These are phyloP conservation scores for Tetrapyrgos nigripes DNA, from an alignment of 1,284 basidiomycete genomes.

Conservation along the genomic window DNA sequence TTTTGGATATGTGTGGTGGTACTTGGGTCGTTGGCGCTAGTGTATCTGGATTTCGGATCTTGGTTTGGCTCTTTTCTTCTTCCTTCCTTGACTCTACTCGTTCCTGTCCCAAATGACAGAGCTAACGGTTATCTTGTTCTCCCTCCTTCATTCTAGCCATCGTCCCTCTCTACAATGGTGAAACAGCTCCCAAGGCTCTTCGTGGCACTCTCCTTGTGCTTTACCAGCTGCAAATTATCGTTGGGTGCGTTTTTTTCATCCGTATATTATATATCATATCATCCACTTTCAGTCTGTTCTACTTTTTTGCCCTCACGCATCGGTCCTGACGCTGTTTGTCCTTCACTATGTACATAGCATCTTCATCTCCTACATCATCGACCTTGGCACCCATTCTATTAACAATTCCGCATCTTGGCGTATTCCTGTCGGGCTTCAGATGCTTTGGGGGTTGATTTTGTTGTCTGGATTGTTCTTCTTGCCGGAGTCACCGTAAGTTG, in stretches of 20 bases:
- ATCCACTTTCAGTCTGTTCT: too few species aligned
- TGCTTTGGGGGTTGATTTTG: conserved; percentile 71
- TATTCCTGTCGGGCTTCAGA: conserved; percentile 70
- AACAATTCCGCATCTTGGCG: conserved; percentile 72
- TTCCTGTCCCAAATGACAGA: conserved; percentile 37
- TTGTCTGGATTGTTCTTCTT: conserved; percentile 77
- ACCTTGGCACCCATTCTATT: conserved; percentile 71
- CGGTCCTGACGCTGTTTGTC: neutral
- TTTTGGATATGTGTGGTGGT: too few species aligned
- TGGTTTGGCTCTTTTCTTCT: too few species aligned
- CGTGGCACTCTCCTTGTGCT: conserved; percentile 77
- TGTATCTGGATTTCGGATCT: too few species aligned
- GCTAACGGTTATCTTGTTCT: conserved; percentile 40
- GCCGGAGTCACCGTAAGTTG: conserved; percentile 78
- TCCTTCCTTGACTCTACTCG: too few species aligned
- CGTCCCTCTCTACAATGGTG: conserved; percentile 70
- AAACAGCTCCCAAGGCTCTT: conserved; percentile 78
- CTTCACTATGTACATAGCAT: conserved; percentile 46
- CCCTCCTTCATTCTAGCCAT: neutral
- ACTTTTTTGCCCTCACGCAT: too few species aligned
- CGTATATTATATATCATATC: neutral
- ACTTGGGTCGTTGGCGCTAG: too few species aligned
- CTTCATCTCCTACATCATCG: conserved; percentile 77
- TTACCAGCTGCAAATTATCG: conserved; percentile 80
- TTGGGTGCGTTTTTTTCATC: conserved; percentile 50